Evolutionary conservation across 2,329 filamentous ascomycete genomes (phyloP), one percentile per base, ranked within the genome.

Genomic region (Apiospora arundinis): DNA sequence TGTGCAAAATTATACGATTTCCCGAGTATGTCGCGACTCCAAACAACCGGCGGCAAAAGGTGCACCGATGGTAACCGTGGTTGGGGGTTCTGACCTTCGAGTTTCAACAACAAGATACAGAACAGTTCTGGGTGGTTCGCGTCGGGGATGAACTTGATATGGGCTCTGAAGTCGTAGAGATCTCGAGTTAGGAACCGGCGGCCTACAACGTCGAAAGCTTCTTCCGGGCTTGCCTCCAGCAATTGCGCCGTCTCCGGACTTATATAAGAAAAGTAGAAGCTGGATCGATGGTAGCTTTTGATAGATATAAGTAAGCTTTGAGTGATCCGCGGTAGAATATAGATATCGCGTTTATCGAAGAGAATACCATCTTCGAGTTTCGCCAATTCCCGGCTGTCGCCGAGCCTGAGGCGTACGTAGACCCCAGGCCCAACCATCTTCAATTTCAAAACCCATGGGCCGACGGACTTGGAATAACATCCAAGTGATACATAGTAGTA

Each of bases 321-420:
- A 9, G 4, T 40, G 9, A 40, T 40, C 37, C 9, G 4, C 5
- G 37, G 37, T 9, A 40, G 37, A 40, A 40, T 40, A 9, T 5
- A 40, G 37, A 40, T 40, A 40, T 40, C 9, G 37, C 37, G 4
- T 40, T 40, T 4, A 40, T 40, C 37, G 37, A 40, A 9, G 5
- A 4, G 37, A 5, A 9, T 40, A 4, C 37, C 4, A 9, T 40
- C 37, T 40, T 40, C 37, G 37, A 5, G 4, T 9, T 4, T 5
- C 5, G 9, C 9, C 37, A 5, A 9, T 40, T 4, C 37, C 37
- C n/a, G n/a, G n/a, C n/a, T n/a, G 9, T 9, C 9, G 9, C 37
- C 37, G 5, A 5, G 37, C 37, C 37, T 40, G 37, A 40, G 37
- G 9, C 37, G 37, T 40, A 40, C 37, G 81, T 52, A 52, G 4